Conservation (phyloP, 176 grass and related monocot species). For the Dactylis glomerata region DNA sequence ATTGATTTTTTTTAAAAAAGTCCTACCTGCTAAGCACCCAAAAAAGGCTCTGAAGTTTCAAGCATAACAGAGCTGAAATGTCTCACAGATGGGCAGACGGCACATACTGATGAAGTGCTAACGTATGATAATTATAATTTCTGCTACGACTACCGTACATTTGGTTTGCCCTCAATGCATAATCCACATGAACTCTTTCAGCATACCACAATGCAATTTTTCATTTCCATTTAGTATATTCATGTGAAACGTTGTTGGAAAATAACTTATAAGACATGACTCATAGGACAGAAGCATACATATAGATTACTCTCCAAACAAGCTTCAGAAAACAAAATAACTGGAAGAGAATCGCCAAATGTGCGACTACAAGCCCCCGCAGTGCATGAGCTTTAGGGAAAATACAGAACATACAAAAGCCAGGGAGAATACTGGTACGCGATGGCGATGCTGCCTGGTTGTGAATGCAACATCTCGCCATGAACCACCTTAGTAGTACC, state of each 20-base stretch:
- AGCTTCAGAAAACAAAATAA: slow-evolving; percentile 8
- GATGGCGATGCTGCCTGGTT: background rate
- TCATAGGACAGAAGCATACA: slow-evolving; percentile 3
- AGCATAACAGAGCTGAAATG: background rate
- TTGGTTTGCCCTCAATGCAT: background rate
- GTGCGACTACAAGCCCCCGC: background rate
- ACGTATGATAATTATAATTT: background rate
- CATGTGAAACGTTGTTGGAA: background rate
- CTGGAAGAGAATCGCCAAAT: slow-evolving; percentile 15
- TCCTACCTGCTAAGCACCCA: background rate
- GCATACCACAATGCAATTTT: slow-evolving; percentile 17
- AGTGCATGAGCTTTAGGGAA: slow-evolving; percentile 15
- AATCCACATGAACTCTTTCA: background rate
- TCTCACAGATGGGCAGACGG: background rate
- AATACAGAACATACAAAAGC: slow-evolving; percentile 15
- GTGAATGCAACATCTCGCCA: slow-evolving; percentile 4
- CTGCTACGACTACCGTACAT: background rate
- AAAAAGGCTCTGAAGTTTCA: background rate
- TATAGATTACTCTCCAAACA: slow-evolving; percentile 28
- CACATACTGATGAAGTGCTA: background rate
- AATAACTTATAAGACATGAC: slow-evolving; percentile 13
- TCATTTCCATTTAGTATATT: slow-evolving; percentile 37
- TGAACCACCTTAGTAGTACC: slow-evolving; percentile 23
- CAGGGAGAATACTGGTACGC: slow-evolving; percentile 5
- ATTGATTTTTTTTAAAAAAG: background rate